A percentile compares a stretch with the other conserved stretches of the same genome.
Conservation (phyloP, 2,329 filamentous ascomycete species). For the Colletotrichum ledebouriae region DNA sequence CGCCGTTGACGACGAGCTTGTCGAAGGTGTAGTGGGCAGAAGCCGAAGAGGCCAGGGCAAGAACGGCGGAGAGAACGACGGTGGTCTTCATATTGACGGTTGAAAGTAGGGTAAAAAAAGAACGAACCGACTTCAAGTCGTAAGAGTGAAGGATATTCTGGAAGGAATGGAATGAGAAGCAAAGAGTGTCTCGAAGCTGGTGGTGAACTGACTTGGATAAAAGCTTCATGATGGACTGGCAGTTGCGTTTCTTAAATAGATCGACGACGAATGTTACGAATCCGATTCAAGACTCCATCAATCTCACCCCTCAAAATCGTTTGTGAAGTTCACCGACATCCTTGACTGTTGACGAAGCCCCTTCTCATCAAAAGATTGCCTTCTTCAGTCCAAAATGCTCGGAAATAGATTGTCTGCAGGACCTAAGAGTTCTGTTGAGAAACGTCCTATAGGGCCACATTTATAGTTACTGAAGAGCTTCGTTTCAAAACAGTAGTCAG, state of each 20-base stretch:
- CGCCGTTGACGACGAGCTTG: slow-evolving; percentile 44
- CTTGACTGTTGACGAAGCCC: not conserved
- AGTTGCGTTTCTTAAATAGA: not conserved
- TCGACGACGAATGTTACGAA: slow-evolving; percentile 37
- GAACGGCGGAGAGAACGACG: slow-evolving; percentile 27
- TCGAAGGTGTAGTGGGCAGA: slow-evolving; percentile 47
- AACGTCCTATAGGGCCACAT: too few relatives aligned
- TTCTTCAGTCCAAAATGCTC: not conserved
- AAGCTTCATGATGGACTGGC: not conserved
- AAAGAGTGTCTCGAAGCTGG: slow-evolving; percentile 22
- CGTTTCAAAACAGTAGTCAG: too few relatives aligned
- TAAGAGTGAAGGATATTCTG: slow-evolving; percentile 3
- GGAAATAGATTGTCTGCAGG: slow-evolving; percentile 8
- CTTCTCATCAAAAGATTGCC: not conserved
- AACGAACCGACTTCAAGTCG: slow-evolving; percentile 38
- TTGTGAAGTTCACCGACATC: not conserved
- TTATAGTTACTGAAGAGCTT: too few relatives aligned
- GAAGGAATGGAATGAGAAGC: slow-evolving; percentile 17
- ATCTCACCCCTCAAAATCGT: not conserved
- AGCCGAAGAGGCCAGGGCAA: slow-evolving; percentile 27
- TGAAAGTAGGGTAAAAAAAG: slow-evolving; percentile 9
- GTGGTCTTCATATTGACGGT: slow-evolving; percentile 34
- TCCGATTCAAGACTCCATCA: slow-evolving; percentile 36
- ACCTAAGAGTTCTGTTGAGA: too few relatives aligned
- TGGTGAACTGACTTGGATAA: not conserved